These are phyloP conservation scores for Prunus salicina DNA, from an alignment of 306 rosid species.

Conservation along the genomic window DNA sequence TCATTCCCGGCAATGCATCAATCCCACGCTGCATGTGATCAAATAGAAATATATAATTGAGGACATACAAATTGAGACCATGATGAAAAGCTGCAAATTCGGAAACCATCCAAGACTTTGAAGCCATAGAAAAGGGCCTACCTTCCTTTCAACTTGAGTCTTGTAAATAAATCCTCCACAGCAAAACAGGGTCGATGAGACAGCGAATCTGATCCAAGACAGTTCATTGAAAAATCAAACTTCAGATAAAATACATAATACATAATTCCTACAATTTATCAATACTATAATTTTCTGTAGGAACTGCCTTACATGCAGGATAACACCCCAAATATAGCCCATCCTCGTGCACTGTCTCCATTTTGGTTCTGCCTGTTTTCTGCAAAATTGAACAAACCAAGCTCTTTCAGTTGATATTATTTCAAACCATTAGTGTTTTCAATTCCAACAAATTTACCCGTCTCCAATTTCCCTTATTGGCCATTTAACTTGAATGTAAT, in stretches of 20 bases:
- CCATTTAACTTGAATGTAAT: neutral
- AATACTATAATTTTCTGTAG: neutral
- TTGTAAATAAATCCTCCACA: conserved; percentile 92
- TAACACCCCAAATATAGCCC: conserved; percentile 86
- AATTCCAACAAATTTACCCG: neutral
- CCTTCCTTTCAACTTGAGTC: conserved; percentile 70
- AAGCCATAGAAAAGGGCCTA: conserved; percentile 22
- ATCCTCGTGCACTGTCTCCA: conserved; percentile 63
- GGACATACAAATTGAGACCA: neutral
- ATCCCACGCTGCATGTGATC: conserved; percentile 68
- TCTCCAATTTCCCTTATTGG: neutral
- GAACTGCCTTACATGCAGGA: conserved; percentile 78
- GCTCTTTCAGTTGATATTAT: conserved; percentile 2
- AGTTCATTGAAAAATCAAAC: conserved; percentile 30
- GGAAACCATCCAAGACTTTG: conserved; percentile 16
- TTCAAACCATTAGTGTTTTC: neutral
- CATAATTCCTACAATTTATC: conserved; percentile 1
- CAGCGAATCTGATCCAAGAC: conserved; percentile 62
- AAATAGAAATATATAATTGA: conserved; percentile 6
- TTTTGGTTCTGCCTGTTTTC: conserved; percentile 53
- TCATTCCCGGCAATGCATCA: conserved; percentile 96
- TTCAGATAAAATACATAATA: conserved; percentile 16
- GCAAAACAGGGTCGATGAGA: conserved; percentile 60
- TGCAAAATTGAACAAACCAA: conserved; percentile 49
- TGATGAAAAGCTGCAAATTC: conserved; percentile 5